Evolutionary conservation across 2,329 filamentous ascomycete genomes (phyloP), one percentile per base, ranked within the genome.

Genomic region (Ophiostoma novo-ulmi): DNA sequence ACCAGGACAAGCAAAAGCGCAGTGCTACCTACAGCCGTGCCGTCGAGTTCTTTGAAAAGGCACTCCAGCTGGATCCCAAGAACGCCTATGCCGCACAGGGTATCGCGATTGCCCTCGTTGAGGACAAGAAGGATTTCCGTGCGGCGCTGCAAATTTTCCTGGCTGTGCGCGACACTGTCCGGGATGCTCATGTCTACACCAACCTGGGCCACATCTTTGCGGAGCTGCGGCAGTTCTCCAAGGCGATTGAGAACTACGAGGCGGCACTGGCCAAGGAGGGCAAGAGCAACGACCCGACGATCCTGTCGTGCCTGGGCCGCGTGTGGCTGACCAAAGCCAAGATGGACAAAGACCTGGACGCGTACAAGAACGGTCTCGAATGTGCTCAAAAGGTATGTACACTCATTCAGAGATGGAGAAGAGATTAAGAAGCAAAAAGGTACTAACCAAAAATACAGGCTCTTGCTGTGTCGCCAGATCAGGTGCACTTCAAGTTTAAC

Each of bases 41-140:
- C 0, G 94, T 98, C 13, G 96, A 99, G 78, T 99, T 99, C 80
- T 99, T 97, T 76, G 95, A 98, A 78, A 99, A 99, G 81, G 94
- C 94, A 5, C 83, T 99, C 31, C 93, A 96, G 73, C 83, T 99
- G n/a, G 95, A 99, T 77, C 89, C 93, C 0, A 93, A 91, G 81
- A 99, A 98, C 75, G 94, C 95, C 0, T 97, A 97, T 78, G 96
- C 96, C 8, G 95, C 95, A 1, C 95, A 99, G 78, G 95, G 96
- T 72, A 89, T 99, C 74, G 95, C 92, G 17, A 98, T 99, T 77
- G 94, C 94, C 10, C 84, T 99, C 38, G 89, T 95, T 0, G 95
- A 99, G 78, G 94, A 98, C 78, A 95, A 91, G 82, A 97, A 95
- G 79, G 93, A 98, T 76, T 89, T 89, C 79, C 89, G 89, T 74